phyloP scores from a whole-genome alignment of 1,139 yeast genomes.

The Candida sanyaensis region DNA sequence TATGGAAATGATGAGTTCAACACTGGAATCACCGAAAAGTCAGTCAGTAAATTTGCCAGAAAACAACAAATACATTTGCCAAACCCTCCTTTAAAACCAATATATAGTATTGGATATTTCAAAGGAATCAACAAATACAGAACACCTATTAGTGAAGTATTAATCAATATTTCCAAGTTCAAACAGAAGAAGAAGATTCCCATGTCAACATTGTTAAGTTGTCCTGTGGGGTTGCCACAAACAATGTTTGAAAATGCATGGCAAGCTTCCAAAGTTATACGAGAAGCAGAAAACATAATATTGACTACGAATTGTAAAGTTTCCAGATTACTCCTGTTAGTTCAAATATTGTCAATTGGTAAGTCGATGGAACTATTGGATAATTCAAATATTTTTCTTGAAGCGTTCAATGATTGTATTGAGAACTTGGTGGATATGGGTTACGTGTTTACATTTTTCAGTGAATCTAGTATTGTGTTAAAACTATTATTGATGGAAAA shows the following conservation, averaged over 20 bases:
- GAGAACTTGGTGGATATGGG: slow-evolving; percentile 36
- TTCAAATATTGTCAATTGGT: slow-evolving; percentile 19
- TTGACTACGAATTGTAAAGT: slow-evolving; percentile 9
- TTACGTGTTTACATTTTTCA: slow-evolving; percentile 22
- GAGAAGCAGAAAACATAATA: slow-evolving; percentile 16
- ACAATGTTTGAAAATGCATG: slow-evolving; percentile 11
- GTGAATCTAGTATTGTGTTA: slow-evolving; percentile 13
- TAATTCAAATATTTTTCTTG: slow-evolving; percentile 34
- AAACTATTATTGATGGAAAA: slow-evolving; percentile 30
- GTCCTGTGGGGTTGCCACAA: slow-evolving; percentile 10
- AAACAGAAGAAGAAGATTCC: slow-evolving; percentile 12
- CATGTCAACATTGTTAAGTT: slow-evolving; percentile 10
- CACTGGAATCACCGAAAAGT: slow-evolving; percentile 16
- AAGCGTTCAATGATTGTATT: slow-evolving; percentile 35
- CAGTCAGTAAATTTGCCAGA: slow-evolving; percentile 17
- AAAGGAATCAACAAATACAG: neutral
- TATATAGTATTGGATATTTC: slow-evolving; percentile 10
- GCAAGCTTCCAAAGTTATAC: slow-evolving; percentile 15
- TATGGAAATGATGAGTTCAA: slow-evolving; percentile 3
- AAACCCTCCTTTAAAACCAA: slow-evolving; percentile 3
- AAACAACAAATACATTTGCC: slow-evolving; percentile 3
- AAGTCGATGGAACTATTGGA: slow-evolving; percentile 13
- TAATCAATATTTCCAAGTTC: neutral
- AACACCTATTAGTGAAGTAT: neutral
- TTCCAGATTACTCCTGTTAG: slow-evolving; percentile 14